Evolutionary conservation across 2,329 filamentous ascomycete species (phyloP).

Genomic region (Penicillium thymicola): DNA sequence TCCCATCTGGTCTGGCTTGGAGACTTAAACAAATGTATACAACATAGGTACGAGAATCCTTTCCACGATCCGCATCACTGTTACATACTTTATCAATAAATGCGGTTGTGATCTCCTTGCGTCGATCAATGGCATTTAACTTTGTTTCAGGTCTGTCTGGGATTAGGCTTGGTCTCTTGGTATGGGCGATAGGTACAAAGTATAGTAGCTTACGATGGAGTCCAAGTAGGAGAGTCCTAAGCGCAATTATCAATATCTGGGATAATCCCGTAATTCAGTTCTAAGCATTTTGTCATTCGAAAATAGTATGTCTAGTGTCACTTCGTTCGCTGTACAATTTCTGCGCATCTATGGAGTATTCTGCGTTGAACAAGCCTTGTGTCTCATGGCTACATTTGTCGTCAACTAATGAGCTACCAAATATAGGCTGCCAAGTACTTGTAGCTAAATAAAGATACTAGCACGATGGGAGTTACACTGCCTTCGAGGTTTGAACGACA

Average conservation of each 20-base stretch:
- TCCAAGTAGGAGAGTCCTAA: not conserved
- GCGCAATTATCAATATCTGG: too few species aligned
- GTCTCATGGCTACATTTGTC: not conserved
- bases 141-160: conserved; percentile 9
- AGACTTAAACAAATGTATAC: not conserved
- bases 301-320: not conserved
- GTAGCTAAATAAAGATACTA: not conserved
- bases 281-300: not conserved
- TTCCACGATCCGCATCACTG: not conserved
- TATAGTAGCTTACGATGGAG: not conserved
- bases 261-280: not conserved
- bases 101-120: not conserved
- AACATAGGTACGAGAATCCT: not conserved
- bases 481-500: not conserved
- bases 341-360: not conserved
- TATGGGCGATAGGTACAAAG: not conserved
- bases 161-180: not conserved
- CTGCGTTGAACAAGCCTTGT: not conserved
- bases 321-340: not conserved
- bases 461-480: not conserved
- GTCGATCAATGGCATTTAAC: conserved; percentile 1
- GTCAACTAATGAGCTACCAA: not conserved
- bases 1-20: conserved; percentile 6
- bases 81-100: conserved; percentile 2
- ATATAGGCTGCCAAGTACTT: not conserved